Evolutionary conservation across 176 grass and related monocot species (phyloP), one percentile per base, ranked within the genome.

Genomic region (Saccharum officinarum): DNA sequence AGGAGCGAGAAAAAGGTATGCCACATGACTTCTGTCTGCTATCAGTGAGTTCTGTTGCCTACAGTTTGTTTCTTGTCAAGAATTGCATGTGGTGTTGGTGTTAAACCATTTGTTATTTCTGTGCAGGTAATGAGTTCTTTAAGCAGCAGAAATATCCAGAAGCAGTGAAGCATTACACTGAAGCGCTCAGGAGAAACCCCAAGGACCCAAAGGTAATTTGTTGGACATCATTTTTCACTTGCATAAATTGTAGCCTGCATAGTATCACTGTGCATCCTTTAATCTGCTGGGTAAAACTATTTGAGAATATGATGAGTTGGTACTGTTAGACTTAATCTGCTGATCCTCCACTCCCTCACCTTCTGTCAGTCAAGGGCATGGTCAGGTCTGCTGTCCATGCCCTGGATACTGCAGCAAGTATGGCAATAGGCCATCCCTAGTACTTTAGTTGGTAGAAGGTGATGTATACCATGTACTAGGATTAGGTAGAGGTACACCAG

Each of bases 91-190:
- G 3, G 20, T 70, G 39, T 26, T 28, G 22, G 62, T 44, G 6
- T 47, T 14, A 15, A 20, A 71, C 17, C 12, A 10, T 86, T 50
- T 46, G 31, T 36, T 71, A 31, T 15, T 71, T 1, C 4, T 63
- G 16, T 79, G 75, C 82, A 99, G 97, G 97, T 84, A 99, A 99
- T 85, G 93, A 96, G 45, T 77, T 88, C 82, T 99, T 99, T 52
- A 99, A 99, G 91, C 75, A 96, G 69, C 91, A 94, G 41, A 96
- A 91, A 68, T 99, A 99, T 86, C 97, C 97, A 75, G 97, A 96
- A 82, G 97, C 97, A 64, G 76, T 99, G 25, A 94, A 92, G 49
- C 93, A 96, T 79, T 99, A 99, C 79, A 94, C 92, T 64, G 97
- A 99, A 92, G 97, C 97, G 87, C 81, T 99, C 10, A 94, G 83